Evolutionary conservation across 2,329 filamentous ascomycete species (phyloP).

Genomic region (Microdochium paspali): DNA sequence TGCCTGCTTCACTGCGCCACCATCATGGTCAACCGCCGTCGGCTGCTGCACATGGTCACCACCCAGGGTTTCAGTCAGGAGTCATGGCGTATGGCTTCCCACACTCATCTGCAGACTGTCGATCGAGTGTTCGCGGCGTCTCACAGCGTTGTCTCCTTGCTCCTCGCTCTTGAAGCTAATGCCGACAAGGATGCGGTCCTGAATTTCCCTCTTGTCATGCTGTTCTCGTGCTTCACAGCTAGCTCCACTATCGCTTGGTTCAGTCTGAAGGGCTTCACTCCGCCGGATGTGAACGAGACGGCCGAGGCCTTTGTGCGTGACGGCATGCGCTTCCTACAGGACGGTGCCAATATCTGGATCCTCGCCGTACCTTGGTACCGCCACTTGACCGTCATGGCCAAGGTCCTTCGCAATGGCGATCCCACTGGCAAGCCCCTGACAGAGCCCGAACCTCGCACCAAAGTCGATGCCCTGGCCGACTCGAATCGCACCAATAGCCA

Average conservation of each 20-base stretch:
- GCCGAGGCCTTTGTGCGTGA: constrained; percentile 47
- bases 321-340: constrained; percentile 48
- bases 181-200: constrained; percentile 48
- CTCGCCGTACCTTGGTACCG: constrained; percentile 50
- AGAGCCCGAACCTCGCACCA: constrained; percentile 26
- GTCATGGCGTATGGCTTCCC: constrained; percentile 39
- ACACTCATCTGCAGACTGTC: constrained; percentile 40
- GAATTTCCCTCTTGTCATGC: constrained; percentile 56
- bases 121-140: constrained; percentile 49
- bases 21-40: constrained; percentile 51
- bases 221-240: constrained; percentile 52
- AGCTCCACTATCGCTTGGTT: constrained; percentile 53
- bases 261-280: constrained; percentile 51
- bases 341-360: constrained; percentile 50
- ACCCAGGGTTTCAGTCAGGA: constrained; percentile 41
- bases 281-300: constrained; percentile 45
- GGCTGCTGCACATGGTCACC: constrained; percentile 48
- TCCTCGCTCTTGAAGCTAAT: constrained; percentile 44
- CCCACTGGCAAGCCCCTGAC: constrained; percentile 19
- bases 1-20: constrained; percentile 51
- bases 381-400: constrained; percentile 52
- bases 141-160: constrained; percentile 46
- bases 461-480: constrained; percentile 47
- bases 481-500: constrained; percentile 36
- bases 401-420: constrained; percentile 46